Base-by-base conservation (phyloP, 345 rosid species). In the Eucalyptus pauciflora region DNA sequence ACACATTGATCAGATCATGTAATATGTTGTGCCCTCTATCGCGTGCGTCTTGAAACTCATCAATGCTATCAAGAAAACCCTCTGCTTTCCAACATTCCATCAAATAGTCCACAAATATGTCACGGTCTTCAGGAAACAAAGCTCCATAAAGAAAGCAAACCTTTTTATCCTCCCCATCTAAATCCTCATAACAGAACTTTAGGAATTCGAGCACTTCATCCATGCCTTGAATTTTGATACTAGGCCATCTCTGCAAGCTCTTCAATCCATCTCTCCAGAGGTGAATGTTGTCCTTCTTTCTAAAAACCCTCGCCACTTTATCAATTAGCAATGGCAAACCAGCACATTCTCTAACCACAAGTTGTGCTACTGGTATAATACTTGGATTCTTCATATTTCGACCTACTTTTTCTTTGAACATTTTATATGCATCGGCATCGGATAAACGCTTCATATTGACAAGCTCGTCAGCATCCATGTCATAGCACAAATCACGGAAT, bases 71-170 rank as follows among this genome's bases (percentile, higher is more conserved):
- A 10, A 88, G 87, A 56, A 91, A 89, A 20, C 91, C 91, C 86
- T 92, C 91, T 17, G 88, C 90, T 29, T 54, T 87, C 91, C 93
- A 91, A 52, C 92, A 90, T 85, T 91, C 90, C 20, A 92, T 24
- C 88, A 92, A 27, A 71, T 91, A 88, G 51, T 92, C 90, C 48
- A 50, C 52, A 27, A 49, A 87, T 50, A 92, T 92, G 11, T 87
- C 91, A 12, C 11, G 24, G 22, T 79, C 91, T 64, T 88, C 92
- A 1, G 90, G 89, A 50, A 71, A 90, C n/a, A 91, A 48, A 6
- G 92, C 90, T 49, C 90, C 86, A 37, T 91, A 91, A 8, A 92
- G 86, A 52, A 92, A 92, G 86, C 92, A 92, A 3, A n/a, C 41
- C 79, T 89, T 91, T 60, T 88, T 41, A 29, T 85, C 89, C 49